Evolutionary conservation across 176 grass and related monocot species (phyloP), one percentile per base, ranked within the genome.

Genomic region (Aegilops bicornis): DNA sequence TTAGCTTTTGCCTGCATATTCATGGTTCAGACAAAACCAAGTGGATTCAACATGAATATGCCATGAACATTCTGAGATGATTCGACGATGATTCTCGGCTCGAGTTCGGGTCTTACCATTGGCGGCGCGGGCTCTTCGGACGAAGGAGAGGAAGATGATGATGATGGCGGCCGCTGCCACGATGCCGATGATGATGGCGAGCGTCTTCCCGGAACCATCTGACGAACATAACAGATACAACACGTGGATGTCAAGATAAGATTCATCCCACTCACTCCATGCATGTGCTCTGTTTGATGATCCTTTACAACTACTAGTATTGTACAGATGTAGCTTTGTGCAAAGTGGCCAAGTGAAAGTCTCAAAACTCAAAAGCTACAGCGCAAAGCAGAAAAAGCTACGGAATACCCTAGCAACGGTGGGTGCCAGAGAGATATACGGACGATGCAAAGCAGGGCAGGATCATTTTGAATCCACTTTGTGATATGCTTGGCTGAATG

Each of bases 131-230:
- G 89, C 80, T 89, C 83, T 85, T 70, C 83, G 79, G 23, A 95
- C 30, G 78, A 92, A 95, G 76, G 91, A 76, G 81, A 91, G 85
- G 82, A 93, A 88, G 80, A 98, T 54, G 25, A 98, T 86, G 23
- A 98, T 58, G 25, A 95, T 63, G 42, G 86, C 95, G 3, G 92
- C 63, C 2, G 85, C 93, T 3, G 88, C 92, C 69, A 95, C 84
- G 2, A 95, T 64, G 75, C 91, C 95, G 73, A 98, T 89, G 54
- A 98, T 89, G 76, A 98, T 93, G 75, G 91, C 93, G 1, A 98
- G 73, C 3, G 85, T 95, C 85, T 98, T 98, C 64, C 89, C 83
- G 3, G 95, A 80, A 48, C 91, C 87, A 90, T 90, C 91, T 80
- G 60, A 79, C 74, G 32, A 76, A 71, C 14, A 85, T 33, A 42